Evolutionary conservation across 257 asterid genomes (phyloP).

Genomic region (Solanum medicagineum): DNA sequence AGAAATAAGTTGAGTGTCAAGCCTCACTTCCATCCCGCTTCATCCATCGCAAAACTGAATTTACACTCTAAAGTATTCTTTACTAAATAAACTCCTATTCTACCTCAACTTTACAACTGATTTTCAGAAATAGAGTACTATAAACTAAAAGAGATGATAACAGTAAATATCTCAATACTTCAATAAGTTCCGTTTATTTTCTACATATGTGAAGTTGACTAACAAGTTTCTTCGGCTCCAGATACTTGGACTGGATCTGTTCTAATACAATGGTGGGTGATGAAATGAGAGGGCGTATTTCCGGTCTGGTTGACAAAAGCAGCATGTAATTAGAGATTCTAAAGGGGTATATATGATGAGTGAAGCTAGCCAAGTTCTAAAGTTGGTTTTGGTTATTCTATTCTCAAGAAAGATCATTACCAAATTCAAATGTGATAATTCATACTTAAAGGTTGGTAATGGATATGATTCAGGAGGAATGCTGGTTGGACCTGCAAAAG

Average conservation of each 20-base stretch:
- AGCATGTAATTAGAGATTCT: constrained; percentile 28
- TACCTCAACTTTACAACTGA: too few relatives aligned
- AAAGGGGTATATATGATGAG: constrained; percentile 21
- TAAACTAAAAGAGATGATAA: too few relatives aligned
- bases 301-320: constrained; percentile 56
- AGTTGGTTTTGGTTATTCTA: neutral
- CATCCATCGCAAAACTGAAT: too few relatives aligned
- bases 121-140: neutral
- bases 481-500: constrained; percentile 72
- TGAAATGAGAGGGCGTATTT: constrained; percentile 57
- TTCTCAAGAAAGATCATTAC: neutral
- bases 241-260: constrained; percentile 61
- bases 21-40: too few relatives aligned
- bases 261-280: constrained; percentile 65
- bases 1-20: too few relatives aligned
- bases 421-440: neutral
- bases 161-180: too few relatives aligned
- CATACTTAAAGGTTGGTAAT: neutral
- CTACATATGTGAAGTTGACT: neutral
- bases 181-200: neutral
- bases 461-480: constrained; percentile 35
- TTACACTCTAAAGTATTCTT: too few relatives aligned
- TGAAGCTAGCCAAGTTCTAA: neutral
- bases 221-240: neutral
- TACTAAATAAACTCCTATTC: too few relatives aligned